Evolutionary conservation across 2,329 filamentous ascomycete species (phyloP), one percentile per base, ranked within the genome.

Genomic region (Akanthomyces uredinophilus): DNA sequence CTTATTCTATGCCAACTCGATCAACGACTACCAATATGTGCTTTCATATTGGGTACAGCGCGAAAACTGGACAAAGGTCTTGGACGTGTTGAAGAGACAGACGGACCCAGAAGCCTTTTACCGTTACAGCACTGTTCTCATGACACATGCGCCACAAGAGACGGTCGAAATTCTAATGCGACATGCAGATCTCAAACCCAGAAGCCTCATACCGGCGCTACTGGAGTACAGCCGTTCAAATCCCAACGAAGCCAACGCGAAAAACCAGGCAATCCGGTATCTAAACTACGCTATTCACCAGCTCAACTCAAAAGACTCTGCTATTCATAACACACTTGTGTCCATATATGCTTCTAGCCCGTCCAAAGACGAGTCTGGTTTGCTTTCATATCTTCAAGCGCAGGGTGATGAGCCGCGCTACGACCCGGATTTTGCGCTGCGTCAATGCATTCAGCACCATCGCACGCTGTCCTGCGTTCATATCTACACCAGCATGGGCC

Each of bases 21-120:
- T 96, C 52, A 90, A 94, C 69, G 95, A 99, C 74, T 92, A 95
- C 77, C 91, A 96, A 72, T 99, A 96, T 71, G 92, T 98, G 24
- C 79, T 99, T 16, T 91, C 91, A 11, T 99, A 99, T 75, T 99
- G 95, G 95, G 89, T 98, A 20, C 95, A 98, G 75, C 85, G 94
- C 64, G 95, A 98, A 76, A 86, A 91, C 68, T 99, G 95, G 95
- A 77, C 80, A 5, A 92, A 97, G 69, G 92, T 92, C 2, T 80
- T 99, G 66, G 85, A 86, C 61, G 92, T 98, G 46, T 81, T 99
- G 58, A 96, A 97, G 78, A 92, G 90, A 74, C 95, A 99, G 76
- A 96, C 88, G 5, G 90, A 96, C 56, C 86, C 91, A 0, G 92
- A 96, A 56, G 91, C 96, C 51, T 99, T 98, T 76, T 98, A 98